Evolutionary conservation across 106 monocot species (phyloP).

Genomic region (Dioscorea alata): DNA sequence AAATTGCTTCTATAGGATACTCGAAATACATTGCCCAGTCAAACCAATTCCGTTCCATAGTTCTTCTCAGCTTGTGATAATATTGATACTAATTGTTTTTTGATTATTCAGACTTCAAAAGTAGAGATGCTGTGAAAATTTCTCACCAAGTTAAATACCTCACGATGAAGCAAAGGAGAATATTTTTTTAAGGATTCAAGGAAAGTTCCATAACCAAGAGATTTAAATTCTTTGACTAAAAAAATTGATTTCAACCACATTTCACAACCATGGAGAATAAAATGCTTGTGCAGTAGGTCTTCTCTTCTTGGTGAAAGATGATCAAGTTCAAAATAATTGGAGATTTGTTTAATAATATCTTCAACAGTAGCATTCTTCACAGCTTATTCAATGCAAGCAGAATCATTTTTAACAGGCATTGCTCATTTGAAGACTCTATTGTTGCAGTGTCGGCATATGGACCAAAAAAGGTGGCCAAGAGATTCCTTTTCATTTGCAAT

Average conservation of each 20-base stretch:
- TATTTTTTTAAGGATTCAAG: constrained; percentile 59
- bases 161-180: constrained; percentile 32
- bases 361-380: constrained; percentile 27
- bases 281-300: constrained; percentile 6
- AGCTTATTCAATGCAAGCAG: constrained; percentile 10
- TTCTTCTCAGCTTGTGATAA: constrained; percentile 53
- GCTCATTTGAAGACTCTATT: constrained; percentile 23
- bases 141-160: constrained; percentile 26
- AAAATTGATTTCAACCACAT: constrained; percentile 55
- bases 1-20: constrained; percentile 71
- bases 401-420: constrained; percentile 5
- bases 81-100: constrained; percentile 49
- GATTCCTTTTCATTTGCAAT: constrained; percentile 27
- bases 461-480: constrained; percentile 7
- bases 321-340: constrained; percentile 29
- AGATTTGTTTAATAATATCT: constrained; percentile 44
- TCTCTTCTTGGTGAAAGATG: not conserved
- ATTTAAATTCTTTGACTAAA: constrained; percentile 56
- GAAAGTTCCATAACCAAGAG: constrained; percentile 78
- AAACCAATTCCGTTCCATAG: constrained; percentile 12
- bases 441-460: constrained; percentile 32
- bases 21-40: constrained; percentile 25
- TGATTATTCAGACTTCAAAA: constrained; percentile 31
- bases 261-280: constrained; percentile 53
- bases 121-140: constrained; percentile 13